Conservation (phyloP, 352 stramenopile genomes). For the Globisporangium sylvaticum region DNA sequence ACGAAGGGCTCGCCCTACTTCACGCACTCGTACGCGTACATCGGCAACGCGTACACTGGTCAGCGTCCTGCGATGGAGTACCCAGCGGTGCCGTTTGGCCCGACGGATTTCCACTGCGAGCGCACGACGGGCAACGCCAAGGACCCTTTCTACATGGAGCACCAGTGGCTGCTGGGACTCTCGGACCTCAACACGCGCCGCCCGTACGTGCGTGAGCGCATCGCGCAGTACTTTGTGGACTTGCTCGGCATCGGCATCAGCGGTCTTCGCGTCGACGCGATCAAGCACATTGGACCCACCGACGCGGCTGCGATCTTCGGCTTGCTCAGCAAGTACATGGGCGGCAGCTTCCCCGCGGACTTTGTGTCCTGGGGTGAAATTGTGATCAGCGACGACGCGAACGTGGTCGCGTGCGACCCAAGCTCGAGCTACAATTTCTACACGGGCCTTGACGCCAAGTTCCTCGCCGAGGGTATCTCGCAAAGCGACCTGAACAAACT, state of each 20-base stretch:
- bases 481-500: slow-evolving; percentile 51
- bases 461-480: slow-evolving; percentile 41
- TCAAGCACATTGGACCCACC: slow-evolving; percentile 55
- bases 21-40: slow-evolving; percentile 29
- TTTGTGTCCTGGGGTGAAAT: slow-evolving; percentile 63
- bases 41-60: slow-evolving; percentile 35
- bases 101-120: slow-evolving; percentile 64
- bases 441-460: slow-evolving; percentile 38
- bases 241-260: slow-evolving; percentile 61
- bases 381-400: slow-evolving; percentile 30
- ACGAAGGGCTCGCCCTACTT: slow-evolving; percentile 22
- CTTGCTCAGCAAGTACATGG: slow-evolving; percentile 51
- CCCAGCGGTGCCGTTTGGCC: slow-evolving; percentile 50
- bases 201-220: slow-evolving; percentile 51
- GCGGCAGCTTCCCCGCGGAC: slow-evolving; percentile 47
- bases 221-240: slow-evolving; percentile 69
- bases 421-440: slow-evolving; percentile 63
- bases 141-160: slow-evolving; percentile 33
- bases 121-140: slow-evolving; percentile 32
- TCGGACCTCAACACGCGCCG: slow-evolving; percentile 54
- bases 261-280: slow-evolving; percentile 55
- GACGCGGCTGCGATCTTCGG: slow-evolving; percentile 51
- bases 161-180: slow-evolving; percentile 43
- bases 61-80: slow-evolving; percentile 45
- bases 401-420: slow-evolving; percentile 42